Evolutionary conservation across 2,329 filamentous ascomycete species (phyloP).

Genomic region (Aureobasidium sp.): DNA sequence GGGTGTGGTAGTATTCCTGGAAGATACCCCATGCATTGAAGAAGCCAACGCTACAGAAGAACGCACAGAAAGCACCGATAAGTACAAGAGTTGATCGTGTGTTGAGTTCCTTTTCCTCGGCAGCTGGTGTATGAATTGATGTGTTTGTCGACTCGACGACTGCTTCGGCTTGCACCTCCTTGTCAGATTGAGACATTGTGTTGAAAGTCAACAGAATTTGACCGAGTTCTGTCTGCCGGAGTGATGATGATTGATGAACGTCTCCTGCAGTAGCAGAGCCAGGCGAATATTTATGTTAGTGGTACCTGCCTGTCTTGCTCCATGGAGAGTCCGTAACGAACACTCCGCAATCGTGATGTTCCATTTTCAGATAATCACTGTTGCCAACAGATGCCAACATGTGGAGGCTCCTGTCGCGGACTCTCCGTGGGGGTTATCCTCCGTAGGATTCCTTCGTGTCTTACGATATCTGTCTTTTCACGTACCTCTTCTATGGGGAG

Average conservation of each 20-base stretch:
- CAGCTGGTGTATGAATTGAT: neutral
- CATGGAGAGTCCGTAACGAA: neutral
- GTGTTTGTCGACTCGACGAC: neutral
- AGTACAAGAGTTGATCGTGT: neutral
- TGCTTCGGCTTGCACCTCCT: neutral
- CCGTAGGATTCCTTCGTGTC: too few species aligned
- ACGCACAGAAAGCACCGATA: constrained; percentile 14
- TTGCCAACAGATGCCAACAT: too few species aligned
- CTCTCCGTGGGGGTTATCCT: too few species aligned
- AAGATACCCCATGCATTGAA: constrained; percentile 21
- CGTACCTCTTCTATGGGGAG: fast-evolving
- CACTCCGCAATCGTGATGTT: too few species aligned
- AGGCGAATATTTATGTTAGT: neutral
- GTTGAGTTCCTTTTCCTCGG: neutral
- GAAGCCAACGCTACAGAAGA: constrained; percentile 21
- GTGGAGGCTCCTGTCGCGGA: too few species aligned
- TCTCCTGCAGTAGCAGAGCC: neutral
- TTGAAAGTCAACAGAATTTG: neutral
- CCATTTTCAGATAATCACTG: too few species aligned
- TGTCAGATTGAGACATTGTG: neutral
- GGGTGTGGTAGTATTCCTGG: constrained; percentile 20
- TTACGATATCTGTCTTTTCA: too few species aligned
- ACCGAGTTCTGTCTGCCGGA: too few species aligned
- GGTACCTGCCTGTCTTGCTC: neutral
- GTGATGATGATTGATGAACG: neutral